Conservation (phyloP, 2,329 filamentous ascomycete species). For the Phyllosticta paracitricarpa region DNA sequence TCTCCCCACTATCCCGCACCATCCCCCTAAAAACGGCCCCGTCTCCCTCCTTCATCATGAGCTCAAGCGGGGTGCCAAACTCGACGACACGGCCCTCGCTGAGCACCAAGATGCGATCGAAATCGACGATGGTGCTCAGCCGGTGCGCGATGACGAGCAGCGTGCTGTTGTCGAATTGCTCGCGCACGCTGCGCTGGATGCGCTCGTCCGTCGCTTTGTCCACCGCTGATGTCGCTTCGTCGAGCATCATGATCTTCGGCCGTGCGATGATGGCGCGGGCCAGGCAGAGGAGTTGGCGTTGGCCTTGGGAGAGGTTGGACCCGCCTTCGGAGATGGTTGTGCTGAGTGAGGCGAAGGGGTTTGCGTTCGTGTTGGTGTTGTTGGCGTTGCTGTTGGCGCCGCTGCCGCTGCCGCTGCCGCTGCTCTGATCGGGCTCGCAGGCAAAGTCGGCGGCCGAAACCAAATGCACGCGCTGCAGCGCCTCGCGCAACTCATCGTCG, state of each 20-base stretch:
- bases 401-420: not conserved
- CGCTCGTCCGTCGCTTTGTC: slow-evolving; percentile 16
- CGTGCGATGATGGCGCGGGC: slow-evolving; percentile 27
- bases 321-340: slow-evolving; percentile 14
- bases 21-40: slow-evolving; percentile 4
- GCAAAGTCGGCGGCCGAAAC: slow-evolving; percentile 19
- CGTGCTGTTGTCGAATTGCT: slow-evolving; percentile 15
- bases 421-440: not conserved
- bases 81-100: slow-evolving; percentile 18
- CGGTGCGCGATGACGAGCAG: slow-evolving; percentile 21
- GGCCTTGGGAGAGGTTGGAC: slow-evolving; percentile 15
- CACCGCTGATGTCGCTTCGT: slow-evolving; percentile 63
- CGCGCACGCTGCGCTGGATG: slow-evolving; percentile 14
- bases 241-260: slow-evolving; percentile 68
- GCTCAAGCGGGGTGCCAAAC: slow-evolving; percentile 5
- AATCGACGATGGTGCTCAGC: slow-evolving; percentile 17
- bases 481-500: slow-evolving; percentile 60
- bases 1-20: slow-evolving; percentile 9
- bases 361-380: slow-evolving; percentile 11
- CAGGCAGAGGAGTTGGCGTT: slow-evolving; percentile 17
- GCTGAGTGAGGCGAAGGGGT: slow-evolving; percentile 14
- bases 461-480: slow-evolving; percentile 62
- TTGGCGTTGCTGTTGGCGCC: not conserved
- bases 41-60: not conserved
- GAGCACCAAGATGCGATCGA: slow-evolving; percentile 19